Conservation (phyloP, 108 stramenopile genomes). For the Licmophora abbreviata region DNA sequence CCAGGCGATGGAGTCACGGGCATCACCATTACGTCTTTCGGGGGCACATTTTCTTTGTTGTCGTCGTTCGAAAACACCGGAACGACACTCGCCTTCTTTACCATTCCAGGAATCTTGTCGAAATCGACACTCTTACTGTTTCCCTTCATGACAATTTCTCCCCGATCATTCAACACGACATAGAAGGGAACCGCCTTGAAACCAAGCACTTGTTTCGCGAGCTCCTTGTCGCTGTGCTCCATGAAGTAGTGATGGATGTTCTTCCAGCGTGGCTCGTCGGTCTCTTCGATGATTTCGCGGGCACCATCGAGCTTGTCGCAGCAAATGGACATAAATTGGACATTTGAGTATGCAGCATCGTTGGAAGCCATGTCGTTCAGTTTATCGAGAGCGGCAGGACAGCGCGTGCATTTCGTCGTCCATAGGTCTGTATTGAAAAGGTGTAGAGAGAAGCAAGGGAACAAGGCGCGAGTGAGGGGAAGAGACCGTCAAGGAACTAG, state of each 20-base stretch:
- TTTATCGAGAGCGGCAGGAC: slow-evolving; percentile 77
- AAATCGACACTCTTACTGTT: slow-evolving; percentile 57
- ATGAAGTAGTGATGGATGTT: slow-evolving; percentile 73
- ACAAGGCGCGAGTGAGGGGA: background rate
- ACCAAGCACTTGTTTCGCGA: slow-evolving; percentile 61
- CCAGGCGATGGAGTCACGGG: too few species aligned
- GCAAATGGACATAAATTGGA: slow-evolving; percentile 73
- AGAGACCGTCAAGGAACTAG: background rate
- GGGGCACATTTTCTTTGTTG: too few species aligned
- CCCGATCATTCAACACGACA: slow-evolving; percentile 67
- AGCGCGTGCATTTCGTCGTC: slow-evolving; percentile 81
- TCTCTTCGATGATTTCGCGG: slow-evolving; percentile 70
- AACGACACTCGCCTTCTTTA: too few species aligned
- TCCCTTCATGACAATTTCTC: slow-evolving; percentile 69
- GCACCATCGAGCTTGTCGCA: slow-evolving; percentile 80
- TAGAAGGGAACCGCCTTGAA: slow-evolving; percentile 81
- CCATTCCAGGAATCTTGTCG: slow-evolving; percentile 31
- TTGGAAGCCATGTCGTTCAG: slow-evolving; percentile 41
- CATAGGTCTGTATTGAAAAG: slow-evolving; percentile 63
- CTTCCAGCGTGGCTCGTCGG: slow-evolving; percentile 62
- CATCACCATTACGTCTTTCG: too few species aligned
- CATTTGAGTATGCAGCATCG: slow-evolving; percentile 50
- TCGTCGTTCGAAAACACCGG: too few species aligned
- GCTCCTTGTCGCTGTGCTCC: slow-evolving; percentile 64
- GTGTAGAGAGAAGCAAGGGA: background rate